A percentile compares a stretch with the other conserved stretches of the same genome.
Conservation (phyloP, 1,284 basidiomycete genomes). For the Cerioporus squamosus region DNA sequence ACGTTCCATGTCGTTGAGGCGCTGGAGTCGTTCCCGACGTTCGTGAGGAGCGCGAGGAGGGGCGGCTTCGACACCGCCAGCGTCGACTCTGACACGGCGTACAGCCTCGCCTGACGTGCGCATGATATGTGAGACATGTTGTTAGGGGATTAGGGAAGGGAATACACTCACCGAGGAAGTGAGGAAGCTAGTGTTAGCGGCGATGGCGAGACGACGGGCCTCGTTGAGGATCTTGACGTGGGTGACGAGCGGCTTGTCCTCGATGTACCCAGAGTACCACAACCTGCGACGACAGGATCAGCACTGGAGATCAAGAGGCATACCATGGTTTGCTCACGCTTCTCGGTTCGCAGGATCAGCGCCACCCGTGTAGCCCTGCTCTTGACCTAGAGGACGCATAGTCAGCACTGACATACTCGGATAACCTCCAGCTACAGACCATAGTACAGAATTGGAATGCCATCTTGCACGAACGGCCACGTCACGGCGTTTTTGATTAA, state of each 20-base stretch:
- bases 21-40: conserved; percentile 50
- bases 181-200: conserved; percentile 51
- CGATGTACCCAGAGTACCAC: conserved; percentile 59
- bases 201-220: conserved; percentile 61
- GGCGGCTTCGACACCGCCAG: conserved; percentile 69
- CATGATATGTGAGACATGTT: too few species aligned
- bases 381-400: conserved; percentile 25
- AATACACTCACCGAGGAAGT: conserved; percentile 49
- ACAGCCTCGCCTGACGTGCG: conserved; percentile 48
- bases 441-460: conserved; percentile 82
- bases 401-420: conserved; percentile 28
- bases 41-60: conserved; percentile 68
- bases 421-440: conserved; percentile 38
- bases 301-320: not conserved
- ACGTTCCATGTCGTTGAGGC: conserved; percentile 48
- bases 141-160: not conserved
- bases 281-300: conserved; percentile 42
- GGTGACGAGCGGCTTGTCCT: conserved; percentile 53
- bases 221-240: conserved; percentile 62
- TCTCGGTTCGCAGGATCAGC: conserved; percentile 59
- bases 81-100: conserved; percentile 44
- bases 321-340: conserved; percentile 45
- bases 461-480: conserved; percentile 53
- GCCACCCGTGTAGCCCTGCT: conserved; percentile 37
- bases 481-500: conserved; percentile 32